Percentiles rank a stretch among this genome's conserved stretches.
Conservation (phyloP, 1,139 yeast genomes). For the Casaregolazyma lundiana region DNA sequence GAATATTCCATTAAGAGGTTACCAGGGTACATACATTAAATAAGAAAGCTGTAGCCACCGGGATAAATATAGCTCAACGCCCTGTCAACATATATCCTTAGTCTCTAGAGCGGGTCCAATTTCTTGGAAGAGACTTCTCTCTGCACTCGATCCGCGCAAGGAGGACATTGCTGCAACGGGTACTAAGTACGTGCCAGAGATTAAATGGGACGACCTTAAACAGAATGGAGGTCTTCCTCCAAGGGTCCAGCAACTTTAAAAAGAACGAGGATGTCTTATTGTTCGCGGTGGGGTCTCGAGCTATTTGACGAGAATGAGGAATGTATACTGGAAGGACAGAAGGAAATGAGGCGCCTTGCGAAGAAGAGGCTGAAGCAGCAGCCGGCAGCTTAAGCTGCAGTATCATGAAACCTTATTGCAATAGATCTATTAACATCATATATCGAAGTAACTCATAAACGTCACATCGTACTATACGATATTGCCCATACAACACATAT, state of each 20-base stretch:
- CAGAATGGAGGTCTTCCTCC: constrained; percentile 1
- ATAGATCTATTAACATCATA: neutral
- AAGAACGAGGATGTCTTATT: constrained; percentile 9
- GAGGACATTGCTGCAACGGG: constrained; percentile 4
- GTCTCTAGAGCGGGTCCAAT: too few species aligned
- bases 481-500: too few species aligned
- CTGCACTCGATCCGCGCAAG: neutral
- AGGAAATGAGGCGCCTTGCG: neutral
- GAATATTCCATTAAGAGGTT: too few species aligned
- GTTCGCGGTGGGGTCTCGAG: constrained; percentile 7
- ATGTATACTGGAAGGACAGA: neutral
- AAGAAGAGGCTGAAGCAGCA: constrained; percentile 3
- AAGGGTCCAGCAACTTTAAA: constrained; percentile 2
- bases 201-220: constrained; percentile 3
- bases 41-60: too few species aligned
- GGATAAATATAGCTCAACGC: too few species aligned
- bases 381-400: too few species aligned
- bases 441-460: too few species aligned
- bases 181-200: constrained; percentile 7
- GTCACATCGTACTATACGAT: too few species aligned
- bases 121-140: constrained; percentile 7
- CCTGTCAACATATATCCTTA: too few species aligned
- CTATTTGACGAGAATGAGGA: constrained; percentile 1
- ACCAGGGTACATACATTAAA: too few species aligned
- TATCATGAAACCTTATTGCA: too few species aligned